These are phyloP conservation scores for Xylaria castorea DNA, from an alignment of 495 filamentous ascomycete species.

Conservation along the genomic window DNA sequence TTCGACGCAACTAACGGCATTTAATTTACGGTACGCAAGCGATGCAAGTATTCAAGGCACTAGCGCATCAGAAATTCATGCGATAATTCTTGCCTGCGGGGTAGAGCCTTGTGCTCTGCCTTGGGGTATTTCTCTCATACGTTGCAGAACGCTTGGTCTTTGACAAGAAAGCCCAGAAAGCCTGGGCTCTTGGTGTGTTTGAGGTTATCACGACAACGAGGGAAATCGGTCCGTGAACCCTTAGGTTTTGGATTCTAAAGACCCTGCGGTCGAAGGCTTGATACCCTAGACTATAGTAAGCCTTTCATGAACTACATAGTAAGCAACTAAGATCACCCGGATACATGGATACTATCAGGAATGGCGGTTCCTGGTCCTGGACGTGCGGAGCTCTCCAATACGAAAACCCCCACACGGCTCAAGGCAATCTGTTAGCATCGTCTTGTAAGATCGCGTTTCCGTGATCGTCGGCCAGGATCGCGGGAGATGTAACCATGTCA, in stretches of 20 bases:
- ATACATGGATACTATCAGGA: constrained; percentile 18
- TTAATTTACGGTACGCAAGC: not conserved
- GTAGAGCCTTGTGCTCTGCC: not conserved
- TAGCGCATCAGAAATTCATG: constrained; percentile 18
- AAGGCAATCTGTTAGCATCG: constrained; percentile 17
- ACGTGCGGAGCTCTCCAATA: constrained; percentile 14
- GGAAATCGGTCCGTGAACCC: constrained; percentile 14
- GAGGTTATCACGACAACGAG: constrained; percentile 6
- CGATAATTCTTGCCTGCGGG: constrained; percentile 5
- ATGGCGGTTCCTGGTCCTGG: constrained; percentile 6
- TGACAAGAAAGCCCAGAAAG: not conserved
- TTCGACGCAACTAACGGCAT: not conserved
- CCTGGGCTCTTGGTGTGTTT: constrained; percentile 12
- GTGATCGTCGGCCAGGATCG: constrained; percentile 20
- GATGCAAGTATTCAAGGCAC: not conserved
- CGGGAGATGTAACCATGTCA: constrained; percentile 5
- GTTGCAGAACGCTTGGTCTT: constrained; percentile 4
- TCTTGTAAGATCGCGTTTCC: constrained; percentile 18
- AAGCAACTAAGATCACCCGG: constrained; percentile 12
- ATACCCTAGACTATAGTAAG: constrained; percentile 15
- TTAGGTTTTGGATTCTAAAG: not conserved
- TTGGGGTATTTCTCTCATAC: not conserved
- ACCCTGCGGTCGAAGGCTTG: not conserved
- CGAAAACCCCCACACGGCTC: constrained; percentile 9
- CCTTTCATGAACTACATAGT: not conserved